A percentile compares a stretch with the other conserved stretches of the same genome.
Evolutionary conservation across 306 rosid species (phyloP).

Genomic region (Vachellia collinsii): DNA sequence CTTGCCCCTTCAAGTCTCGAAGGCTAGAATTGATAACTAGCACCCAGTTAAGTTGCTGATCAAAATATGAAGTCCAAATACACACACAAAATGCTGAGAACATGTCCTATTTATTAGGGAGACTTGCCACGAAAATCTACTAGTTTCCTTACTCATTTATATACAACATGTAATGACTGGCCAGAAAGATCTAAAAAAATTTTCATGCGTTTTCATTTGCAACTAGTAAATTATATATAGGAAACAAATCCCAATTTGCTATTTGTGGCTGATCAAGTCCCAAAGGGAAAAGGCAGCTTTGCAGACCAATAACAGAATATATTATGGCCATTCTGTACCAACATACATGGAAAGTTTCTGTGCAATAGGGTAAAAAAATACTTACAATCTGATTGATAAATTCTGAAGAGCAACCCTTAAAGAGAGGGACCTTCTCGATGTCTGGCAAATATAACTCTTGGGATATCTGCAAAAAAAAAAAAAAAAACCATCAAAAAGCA

Average conservation of each 20-base stretch:
- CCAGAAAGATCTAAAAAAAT: conserved; percentile 5
- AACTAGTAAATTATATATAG: too few relatives aligned
- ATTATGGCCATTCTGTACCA: conserved; percentile 7
- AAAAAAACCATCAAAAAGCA: not conserved
- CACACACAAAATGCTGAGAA: not conserved
- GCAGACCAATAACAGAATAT: not conserved
- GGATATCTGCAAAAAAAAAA: conserved; percentile 61
- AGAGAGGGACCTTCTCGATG: conserved; percentile 65
- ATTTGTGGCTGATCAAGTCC: conserved; percentile 22
- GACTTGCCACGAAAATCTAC: not conserved
- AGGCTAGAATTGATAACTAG: conserved; percentile 10
- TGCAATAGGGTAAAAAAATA: conserved; percentile 12
- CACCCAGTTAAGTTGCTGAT: not conserved
- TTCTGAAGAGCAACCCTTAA: conserved; percentile 80
- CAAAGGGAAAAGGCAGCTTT: not conserved
- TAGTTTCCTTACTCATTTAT: not conserved
- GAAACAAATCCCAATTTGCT: too few relatives aligned
- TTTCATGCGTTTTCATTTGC: conserved; percentile 20
- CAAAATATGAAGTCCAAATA: not conserved
- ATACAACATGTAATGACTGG: not conserved
- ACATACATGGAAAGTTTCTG: conserved; percentile 17
- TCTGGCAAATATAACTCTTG: conserved; percentile 73
- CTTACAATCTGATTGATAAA: conserved; percentile 96
- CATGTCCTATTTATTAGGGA: not conserved
- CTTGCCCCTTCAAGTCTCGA: not conserved